A percentile compares a stretch with the other conserved stretches of the same genome.
These are phyloP conservation scores for Leishmania gerbilli DNA, from an alignment of 208 protist species.

Conservation along the genomic window DNA sequence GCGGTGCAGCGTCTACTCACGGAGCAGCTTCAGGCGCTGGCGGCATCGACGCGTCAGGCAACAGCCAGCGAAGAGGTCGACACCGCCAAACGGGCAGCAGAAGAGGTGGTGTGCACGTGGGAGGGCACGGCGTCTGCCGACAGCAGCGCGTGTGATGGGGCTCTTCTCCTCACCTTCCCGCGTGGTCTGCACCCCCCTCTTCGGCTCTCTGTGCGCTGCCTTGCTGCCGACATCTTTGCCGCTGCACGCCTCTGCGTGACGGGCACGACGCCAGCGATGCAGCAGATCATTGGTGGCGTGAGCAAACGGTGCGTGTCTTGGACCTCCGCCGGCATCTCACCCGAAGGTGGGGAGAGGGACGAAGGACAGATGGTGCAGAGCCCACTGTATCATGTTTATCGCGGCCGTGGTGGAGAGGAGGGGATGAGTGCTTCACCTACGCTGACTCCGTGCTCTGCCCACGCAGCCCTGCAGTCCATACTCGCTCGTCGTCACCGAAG, in stretches of 20 bases:
- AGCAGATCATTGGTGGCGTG: not conserved
- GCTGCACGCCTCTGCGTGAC: constrained; percentile 11
- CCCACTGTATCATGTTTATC: not conserved
- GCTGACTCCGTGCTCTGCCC: not conserved
- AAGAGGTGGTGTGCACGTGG: constrained; percentile 3
- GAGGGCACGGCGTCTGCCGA: constrained; percentile 1
- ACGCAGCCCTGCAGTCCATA: not conserved
- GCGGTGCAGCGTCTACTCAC: not conserved
- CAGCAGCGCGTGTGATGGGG: not conserved
- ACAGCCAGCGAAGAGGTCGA: not conserved
- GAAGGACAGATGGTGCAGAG: not conserved
- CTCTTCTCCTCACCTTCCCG: constrained; percentile 5
- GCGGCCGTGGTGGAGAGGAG: not conserved
- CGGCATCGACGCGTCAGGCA: not conserved
- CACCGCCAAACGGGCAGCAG: not conserved
- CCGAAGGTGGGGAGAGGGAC: no score
- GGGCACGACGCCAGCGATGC: constrained; percentile 11
- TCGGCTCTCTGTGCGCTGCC: constrained; percentile 17
- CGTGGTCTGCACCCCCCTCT: constrained; percentile 17
- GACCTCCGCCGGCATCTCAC: not conserved
- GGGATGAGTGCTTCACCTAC: not conserved
- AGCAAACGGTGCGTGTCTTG: not conserved
- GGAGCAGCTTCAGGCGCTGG: not conserved
- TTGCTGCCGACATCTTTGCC: constrained; percentile 20
- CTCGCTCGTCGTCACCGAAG: not conserved